Conservation (phyloP, 2,329 filamentous ascomycete species). For the Domatiomyces globalis region DNA sequence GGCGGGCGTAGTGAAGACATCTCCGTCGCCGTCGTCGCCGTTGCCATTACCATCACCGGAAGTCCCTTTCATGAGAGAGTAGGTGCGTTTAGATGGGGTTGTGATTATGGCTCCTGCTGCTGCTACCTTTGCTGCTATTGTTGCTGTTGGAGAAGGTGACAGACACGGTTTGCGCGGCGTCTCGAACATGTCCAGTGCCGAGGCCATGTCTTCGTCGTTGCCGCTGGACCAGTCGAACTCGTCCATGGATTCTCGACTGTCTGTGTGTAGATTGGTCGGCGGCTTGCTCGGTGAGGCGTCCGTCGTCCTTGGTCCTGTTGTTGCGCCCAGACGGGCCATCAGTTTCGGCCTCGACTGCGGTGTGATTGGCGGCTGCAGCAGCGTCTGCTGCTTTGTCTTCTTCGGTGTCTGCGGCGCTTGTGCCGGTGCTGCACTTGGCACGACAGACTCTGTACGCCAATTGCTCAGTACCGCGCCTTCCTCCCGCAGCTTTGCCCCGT, state of each 20-base stretch:
- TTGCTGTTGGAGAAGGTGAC: background rate
- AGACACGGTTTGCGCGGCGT: conserved; percentile 25
- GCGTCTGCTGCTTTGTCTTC: background rate
- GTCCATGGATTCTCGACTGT: conserved; percentile 22
- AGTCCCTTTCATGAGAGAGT: conserved; percentile 18
- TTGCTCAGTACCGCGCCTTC: conserved; percentile 36
- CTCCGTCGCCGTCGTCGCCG: conserved; percentile 5
- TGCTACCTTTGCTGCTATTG: background rate
- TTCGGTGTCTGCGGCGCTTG: conserved; percentile 8
- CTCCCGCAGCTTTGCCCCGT: conserved; percentile 42
- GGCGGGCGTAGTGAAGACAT: conserved; percentile 14
- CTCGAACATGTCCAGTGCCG: conserved; percentile 21
- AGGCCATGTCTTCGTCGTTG: conserved; percentile 23
- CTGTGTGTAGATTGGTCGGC: background rate
- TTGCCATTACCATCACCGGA: conserved; percentile 6
- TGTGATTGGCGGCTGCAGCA: background rate
- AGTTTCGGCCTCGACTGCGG: background rate
- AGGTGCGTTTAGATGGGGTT: conserved; percentile 27
- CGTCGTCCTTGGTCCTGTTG: background rate
- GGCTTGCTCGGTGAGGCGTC: background rate
- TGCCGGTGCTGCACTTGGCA: conserved; percentile 18
- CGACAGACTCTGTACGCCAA: conserved; percentile 30
- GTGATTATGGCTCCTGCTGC: conserved; percentile 8
- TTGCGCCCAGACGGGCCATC: background rate
- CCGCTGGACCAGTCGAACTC: conserved; percentile 27